Conservation (phyloP, 2,329 filamentous ascomycete species). For the Pestalotiopsis sp. region DNA sequence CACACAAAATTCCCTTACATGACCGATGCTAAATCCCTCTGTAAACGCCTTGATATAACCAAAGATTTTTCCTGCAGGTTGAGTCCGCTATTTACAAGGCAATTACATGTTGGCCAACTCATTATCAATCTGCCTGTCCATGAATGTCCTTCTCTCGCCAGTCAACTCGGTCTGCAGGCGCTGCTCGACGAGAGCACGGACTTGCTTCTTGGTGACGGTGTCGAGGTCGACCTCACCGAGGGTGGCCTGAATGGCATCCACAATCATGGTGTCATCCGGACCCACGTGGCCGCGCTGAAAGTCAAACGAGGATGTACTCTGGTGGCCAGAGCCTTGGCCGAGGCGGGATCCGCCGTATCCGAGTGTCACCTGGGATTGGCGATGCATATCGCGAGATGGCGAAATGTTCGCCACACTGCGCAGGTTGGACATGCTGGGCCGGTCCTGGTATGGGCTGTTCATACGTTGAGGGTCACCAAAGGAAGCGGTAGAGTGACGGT, state of each 20-base stretch:
- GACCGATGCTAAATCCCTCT: background rate
- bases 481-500: conserved; percentile 76
- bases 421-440: conserved; percentile 65
- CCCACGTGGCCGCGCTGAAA: conserved; percentile 62
- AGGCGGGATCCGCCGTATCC: conserved; percentile 51
- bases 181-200: conserved; percentile 88
- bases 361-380: conserved; percentile 48
- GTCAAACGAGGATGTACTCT: conserved; percentile 59
- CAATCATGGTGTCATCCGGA: conserved; percentile 78
- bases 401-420: conserved; percentile 51
- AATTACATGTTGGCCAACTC: conserved; percentile 88
- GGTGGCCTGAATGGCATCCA: conserved; percentile 82
- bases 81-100: background rate
- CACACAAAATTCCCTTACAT: background rate
- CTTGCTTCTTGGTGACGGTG: conserved; percentile 98
- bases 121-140: conserved; percentile 90
- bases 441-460: conserved; percentile 61
- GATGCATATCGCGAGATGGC: conserved; percentile 40
- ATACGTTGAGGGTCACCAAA: conserved; percentile 55
- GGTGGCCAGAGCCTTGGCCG: conserved; percentile 44
- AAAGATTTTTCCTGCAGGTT: background rate
- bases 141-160: conserved; percentile 84
- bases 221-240: conserved; percentile 90
- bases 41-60: background rate
- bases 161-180: conserved; percentile 85